A percentile compares a stretch with the other conserved stretches of the same genome.
Conservation (phyloP, 1,284 basidiomycete genomes). For the Sanguinoderma infundibulare region DNA sequence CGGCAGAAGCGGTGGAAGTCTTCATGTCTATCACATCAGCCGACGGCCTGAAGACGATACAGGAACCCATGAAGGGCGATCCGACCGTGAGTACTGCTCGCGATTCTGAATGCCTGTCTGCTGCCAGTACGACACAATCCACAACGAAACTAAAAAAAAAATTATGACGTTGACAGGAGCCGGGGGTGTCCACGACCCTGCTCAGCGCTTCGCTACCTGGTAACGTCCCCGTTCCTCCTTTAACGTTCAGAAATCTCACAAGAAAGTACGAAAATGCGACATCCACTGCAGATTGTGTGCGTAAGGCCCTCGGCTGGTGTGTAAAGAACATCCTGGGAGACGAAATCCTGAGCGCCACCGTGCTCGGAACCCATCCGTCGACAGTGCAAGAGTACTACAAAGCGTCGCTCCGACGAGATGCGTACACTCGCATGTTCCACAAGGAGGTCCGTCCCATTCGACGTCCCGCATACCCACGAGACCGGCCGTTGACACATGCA, state of each 20-base stretch:
- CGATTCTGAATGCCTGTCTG: neutral
- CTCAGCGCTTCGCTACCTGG: neutral
- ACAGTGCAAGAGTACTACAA: conserved; percentile 59
- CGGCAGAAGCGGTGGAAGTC: conserved; percentile 53
- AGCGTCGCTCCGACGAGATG: conserved; percentile 53
- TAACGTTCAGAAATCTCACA: neutral
- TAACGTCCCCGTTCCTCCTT: conserved; percentile 46
- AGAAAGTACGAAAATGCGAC: neutral
- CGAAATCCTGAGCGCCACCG: conserved; percentile 50
- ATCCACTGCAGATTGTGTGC: neutral
- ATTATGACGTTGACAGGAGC: conserved; percentile 11
- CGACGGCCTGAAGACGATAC: conserved; percentile 78
- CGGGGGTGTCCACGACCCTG: conserved; percentile 12
- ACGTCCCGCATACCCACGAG: neutral
- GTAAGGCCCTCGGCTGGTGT: conserved; percentile 43
- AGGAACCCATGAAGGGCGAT: conserved; percentile 71
- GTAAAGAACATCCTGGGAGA: conserved; percentile 58
- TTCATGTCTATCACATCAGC: conserved; percentile 76
- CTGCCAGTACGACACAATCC: neutral
- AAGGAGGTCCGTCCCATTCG: conserved; percentile 47
- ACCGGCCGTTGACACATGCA: neutral
- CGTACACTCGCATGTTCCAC: conserved; percentile 57
- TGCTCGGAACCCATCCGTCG: conserved; percentile 53
- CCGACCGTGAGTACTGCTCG: conserved; percentile 51
- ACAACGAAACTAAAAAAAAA: neutral